Conservation (phyloP, 352 stramenopile species). For the Phytophthora meadii region DNA sequence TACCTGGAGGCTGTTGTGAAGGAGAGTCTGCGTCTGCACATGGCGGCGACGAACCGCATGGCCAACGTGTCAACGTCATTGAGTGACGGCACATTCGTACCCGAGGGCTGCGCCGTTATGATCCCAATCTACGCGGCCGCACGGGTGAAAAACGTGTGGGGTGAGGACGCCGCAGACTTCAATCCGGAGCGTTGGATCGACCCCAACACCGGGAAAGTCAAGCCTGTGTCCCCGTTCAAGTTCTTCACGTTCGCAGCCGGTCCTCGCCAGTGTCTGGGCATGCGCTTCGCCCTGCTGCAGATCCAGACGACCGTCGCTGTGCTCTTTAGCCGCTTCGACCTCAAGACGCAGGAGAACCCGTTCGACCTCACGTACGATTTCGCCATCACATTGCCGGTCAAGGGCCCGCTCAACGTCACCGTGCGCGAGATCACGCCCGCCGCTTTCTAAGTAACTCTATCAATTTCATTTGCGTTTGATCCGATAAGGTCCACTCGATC, state of each 20-base stretch:
- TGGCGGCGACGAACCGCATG: slow-evolving; percentile 45
- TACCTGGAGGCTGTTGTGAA: slow-evolving; percentile 67
- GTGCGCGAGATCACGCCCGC: slow-evolving; percentile 27
- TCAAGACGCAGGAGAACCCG: slow-evolving; percentile 43
- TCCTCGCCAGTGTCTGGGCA: slow-evolving; percentile 59
- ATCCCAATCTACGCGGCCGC: slow-evolving; percentile 53
- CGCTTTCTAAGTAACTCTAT: slow-evolving; percentile 15
- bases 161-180: slow-evolving; percentile 45
- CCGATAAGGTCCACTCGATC: not conserved
- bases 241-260: slow-evolving; percentile 69
- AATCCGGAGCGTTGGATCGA: slow-evolving; percentile 64
- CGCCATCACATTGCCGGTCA: slow-evolving; percentile 40
- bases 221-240: slow-evolving; percentile 41
- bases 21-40: slow-evolving; percentile 71
- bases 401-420: slow-evolving; percentile 40
- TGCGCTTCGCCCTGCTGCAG: slow-evolving; percentile 52
- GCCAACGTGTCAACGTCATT: slow-evolving; percentile 55
- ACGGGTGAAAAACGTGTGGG: slow-evolving; percentile 57
- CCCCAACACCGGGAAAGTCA: slow-evolving; percentile 42
- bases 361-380: slow-evolving; percentile 52
- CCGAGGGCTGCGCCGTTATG: slow-evolving; percentile 48
- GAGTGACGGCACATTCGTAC: slow-evolving; percentile 58
- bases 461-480: slow-evolving; percentile 5
- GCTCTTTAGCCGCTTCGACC: slow-evolving; percentile 45
- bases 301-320: slow-evolving; percentile 50